Evolutionary conservation across 2,329 filamentous ascomycete genomes (phyloP).

Genomic region (Nemania bipapillata): DNA sequence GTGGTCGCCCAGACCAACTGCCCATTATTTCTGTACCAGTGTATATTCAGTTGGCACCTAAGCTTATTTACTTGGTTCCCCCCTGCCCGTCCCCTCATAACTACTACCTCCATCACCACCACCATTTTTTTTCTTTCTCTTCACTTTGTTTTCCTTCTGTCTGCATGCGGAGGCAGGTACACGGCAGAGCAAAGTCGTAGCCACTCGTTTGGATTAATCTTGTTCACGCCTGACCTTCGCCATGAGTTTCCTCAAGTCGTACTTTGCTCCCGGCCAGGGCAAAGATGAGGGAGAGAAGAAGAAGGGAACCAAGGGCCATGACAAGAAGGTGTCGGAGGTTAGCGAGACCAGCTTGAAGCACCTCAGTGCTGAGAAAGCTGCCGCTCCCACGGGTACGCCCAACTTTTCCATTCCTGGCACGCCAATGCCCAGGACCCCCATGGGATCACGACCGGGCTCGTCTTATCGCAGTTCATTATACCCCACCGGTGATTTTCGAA

Average conservation of each 20-base stretch:
- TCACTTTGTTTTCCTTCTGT: constrained; percentile 19
- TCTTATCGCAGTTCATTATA: constrained; percentile 50
- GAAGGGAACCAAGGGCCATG: constrained; percentile 20
- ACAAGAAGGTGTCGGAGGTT: constrained; percentile 39
- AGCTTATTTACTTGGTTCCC: constrained; percentile 16
- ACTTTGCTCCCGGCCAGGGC: constrained; percentile 49
- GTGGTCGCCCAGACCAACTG: constrained; percentile 2
- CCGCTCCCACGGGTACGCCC: constrained; percentile 28
- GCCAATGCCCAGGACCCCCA: constrained; percentile 38
- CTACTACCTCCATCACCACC: constrained; percentile 1
- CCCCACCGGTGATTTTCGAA: constrained; percentile 56
- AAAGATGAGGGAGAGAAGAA: constrained; percentile 40
- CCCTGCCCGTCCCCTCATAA: not conserved
- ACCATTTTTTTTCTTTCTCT: constrained; percentile 1
- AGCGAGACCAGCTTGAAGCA: constrained; percentile 37
- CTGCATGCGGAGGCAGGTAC: constrained; percentile 16
- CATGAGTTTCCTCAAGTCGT: constrained; percentile 53
- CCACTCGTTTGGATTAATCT: constrained; percentile 27
- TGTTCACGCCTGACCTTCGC: constrained; percentile 32
- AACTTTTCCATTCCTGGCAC: constrained; percentile 40
- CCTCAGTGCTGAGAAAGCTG: constrained; percentile 22
- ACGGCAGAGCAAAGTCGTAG: constrained; percentile 28
- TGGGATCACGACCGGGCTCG: constrained; percentile 43
- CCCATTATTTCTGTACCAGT: too few relatives aligned
- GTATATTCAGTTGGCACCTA: constrained; percentile 27